phyloP scores from a whole-genome alignment of 2,329 filamentous ascomycete genomes.

The Arthrobotrys megalospora region DNA sequence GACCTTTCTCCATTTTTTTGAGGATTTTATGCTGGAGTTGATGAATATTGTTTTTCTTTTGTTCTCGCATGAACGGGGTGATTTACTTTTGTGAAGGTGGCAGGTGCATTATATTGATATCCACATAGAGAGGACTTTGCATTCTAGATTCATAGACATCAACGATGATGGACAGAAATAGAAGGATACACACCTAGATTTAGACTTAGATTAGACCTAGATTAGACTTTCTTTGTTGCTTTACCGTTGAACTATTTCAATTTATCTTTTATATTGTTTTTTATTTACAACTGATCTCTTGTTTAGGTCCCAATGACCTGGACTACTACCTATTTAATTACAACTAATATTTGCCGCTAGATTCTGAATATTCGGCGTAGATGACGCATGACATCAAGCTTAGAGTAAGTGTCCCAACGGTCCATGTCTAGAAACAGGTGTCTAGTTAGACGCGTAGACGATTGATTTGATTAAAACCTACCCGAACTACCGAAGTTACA shows the following conservation, averaged over 20 bases:
- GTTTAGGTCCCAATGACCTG: no score
- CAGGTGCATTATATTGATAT: constrained; percentile 50
- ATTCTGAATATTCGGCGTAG: no score
- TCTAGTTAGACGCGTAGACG: not conserved
- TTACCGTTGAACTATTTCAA: constrained; percentile 8
- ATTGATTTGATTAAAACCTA: not conserved
- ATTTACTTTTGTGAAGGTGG: constrained; percentile 25
- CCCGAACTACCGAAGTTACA: not conserved
- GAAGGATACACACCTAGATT: constrained; percentile 37
- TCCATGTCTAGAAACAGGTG: no score
- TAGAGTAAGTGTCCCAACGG: not conserved
- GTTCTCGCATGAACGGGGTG: not conserved
- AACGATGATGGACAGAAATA: constrained; percentile 36
- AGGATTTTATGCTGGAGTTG: constrained; percentile 49
- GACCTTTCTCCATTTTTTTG: not conserved
- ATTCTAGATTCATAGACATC: constrained; percentile 46
- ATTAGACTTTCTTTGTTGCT: not conserved
- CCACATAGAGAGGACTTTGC: constrained; percentile 51
- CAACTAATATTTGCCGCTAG: no score
- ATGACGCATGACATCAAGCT: no score
- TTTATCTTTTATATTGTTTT: constrained; percentile 7
- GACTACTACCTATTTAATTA: no score
- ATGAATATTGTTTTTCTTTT: constrained; percentile 10
- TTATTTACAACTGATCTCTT: no score
- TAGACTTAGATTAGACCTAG: constrained; percentile 19